Conservation (phyloP, 176 grass and related monocot genomes). For the Aegilops tauschii region DNA sequence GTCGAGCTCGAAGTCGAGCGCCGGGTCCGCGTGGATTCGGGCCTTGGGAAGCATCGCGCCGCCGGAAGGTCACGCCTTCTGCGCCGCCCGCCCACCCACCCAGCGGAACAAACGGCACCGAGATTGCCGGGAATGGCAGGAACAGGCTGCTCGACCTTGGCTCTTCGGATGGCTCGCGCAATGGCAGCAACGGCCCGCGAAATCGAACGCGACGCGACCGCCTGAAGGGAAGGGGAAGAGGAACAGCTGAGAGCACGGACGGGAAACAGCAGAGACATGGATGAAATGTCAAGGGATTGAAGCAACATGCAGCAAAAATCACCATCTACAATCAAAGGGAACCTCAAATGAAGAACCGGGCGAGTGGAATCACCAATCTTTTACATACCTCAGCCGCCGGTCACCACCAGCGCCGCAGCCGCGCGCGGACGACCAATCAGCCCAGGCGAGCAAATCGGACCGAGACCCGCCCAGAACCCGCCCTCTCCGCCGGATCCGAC, state of each 20-base stretch:
- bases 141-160: neutral
- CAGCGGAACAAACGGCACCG: neutral
- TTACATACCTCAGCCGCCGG: conserved; percentile 27
- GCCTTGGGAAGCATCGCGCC: conserved; percentile 65
- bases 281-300: neutral
- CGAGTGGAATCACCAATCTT: conserved; percentile 1
- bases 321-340: neutral
- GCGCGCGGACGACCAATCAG: neutral
- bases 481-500: conserved; percentile 29
- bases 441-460: conserved; percentile 7
- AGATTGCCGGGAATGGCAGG: neutral
- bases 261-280: neutral
- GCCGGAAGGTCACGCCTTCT: conserved; percentile 5
- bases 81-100: neutral
- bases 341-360: neutral
- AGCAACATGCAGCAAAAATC: neutral
- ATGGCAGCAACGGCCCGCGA: neutral
- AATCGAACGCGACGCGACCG: neutral
- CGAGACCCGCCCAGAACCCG: too few species aligned
- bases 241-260: neutral
- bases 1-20: conserved; percentile 37
- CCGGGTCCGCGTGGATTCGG: conserved; percentile 75
- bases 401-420: neutral
- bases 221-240: conserved; percentile 30
- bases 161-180: neutral